These are phyloP conservation scores for Basipetospora chlamydospora DNA, from an alignment of 2,329 filamentous ascomycete genomes.

Conservation along the genomic window DNA sequence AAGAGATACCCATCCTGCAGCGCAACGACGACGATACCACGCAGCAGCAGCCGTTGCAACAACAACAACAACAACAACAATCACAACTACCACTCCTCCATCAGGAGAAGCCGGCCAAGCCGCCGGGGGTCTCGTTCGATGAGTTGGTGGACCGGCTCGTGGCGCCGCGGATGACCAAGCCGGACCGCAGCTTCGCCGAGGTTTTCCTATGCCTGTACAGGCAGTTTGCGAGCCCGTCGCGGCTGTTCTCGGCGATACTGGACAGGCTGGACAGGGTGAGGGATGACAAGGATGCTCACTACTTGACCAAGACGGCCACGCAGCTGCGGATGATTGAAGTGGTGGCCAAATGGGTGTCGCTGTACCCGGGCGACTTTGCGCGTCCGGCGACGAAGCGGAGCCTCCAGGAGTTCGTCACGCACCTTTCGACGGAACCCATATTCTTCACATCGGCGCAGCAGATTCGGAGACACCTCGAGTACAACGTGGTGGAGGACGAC, in stretches of 20 bases:
- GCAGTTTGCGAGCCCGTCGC: conserved; percentile 73
- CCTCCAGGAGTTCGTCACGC: conserved; percentile 59
- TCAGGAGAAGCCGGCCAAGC: conserved; percentile 28
- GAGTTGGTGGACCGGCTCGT: conserved; percentile 80
- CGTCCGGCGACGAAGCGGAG: conserved; percentile 56
- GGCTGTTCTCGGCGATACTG: conserved; percentile 65
- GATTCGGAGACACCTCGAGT: conserved; percentile 64
- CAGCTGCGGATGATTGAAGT: conserved; percentile 76
- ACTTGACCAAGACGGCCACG: conserved; percentile 62
- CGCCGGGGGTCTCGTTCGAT: conserved; percentile 43
- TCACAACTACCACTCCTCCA: no score
- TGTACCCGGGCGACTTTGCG: conserved; percentile 89
- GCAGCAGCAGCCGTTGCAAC: conserved; percentile 19
- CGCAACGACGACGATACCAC: conserved; percentile 49
- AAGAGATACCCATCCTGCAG: conserved; percentile 53
- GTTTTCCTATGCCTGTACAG: conserved; percentile 89
- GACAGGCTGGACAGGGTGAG: conserved; percentile 58
- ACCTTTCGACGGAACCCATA: conserved; percentile 62
- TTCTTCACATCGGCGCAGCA: conserved; percentile 77
- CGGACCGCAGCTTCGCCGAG: conserved; percentile 77
- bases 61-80: no score
- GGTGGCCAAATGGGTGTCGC: conserved; percentile 74
- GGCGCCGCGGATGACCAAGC: conserved; percentile 64
- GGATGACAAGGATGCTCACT: conserved; percentile 49
- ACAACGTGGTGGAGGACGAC: conserved; percentile 65